Conservation (phyloP, 1,139 yeast species). For the Spathaspora sp. region DNA sequence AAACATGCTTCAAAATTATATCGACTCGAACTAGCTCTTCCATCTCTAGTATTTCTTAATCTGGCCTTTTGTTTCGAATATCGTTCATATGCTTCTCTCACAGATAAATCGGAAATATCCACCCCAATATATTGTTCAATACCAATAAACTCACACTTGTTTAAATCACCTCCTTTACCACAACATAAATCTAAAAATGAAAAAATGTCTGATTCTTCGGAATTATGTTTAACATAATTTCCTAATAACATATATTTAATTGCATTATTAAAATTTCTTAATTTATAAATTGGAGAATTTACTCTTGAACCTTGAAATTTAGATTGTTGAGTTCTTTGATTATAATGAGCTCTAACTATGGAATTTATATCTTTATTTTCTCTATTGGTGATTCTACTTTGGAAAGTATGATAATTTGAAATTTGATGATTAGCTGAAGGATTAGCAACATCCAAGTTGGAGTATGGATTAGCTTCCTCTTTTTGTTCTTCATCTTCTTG, state of each 20-base stretch:
- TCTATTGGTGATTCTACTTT: slow-evolving; percentile 36
- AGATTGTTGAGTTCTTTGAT: slow-evolving; percentile 75
- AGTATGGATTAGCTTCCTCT: slow-evolving; percentile 27
- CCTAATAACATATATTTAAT: slow-evolving; percentile 85
- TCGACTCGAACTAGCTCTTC: slow-evolving; percentile 42
- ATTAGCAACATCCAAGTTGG: slow-evolving; percentile 31
- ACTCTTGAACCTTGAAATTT: slow-evolving; percentile 61
- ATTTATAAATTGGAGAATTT: slow-evolving; percentile 78
- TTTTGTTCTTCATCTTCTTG: slow-evolving; percentile 11
- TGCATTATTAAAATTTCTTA: slow-evolving; percentile 88
- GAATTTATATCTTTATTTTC: slow-evolving; percentile 47
- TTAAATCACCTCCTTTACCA: slow-evolving; percentile 97
- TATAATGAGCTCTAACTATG: slow-evolving; percentile 80
- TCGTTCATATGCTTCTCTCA: slow-evolving; percentile 79
- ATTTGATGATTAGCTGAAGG: slow-evolving; percentile 20
- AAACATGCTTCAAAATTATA: slow-evolving; percentile 70
- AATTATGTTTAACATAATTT: slow-evolving; percentile 51
- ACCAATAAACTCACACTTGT: slow-evolving; percentile 78
- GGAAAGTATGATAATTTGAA: slow-evolving; percentile 37
- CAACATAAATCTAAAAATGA: slow-evolving; percentile 81
- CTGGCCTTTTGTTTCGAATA: slow-evolving; percentile 50
- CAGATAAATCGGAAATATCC: slow-evolving; percentile 87
- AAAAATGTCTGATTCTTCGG: slow-evolving; percentile 46
- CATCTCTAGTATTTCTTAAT: slow-evolving; percentile 26
- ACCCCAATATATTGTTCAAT: slow-evolving; percentile 82